A percentile compares a stretch with the other conserved stretches of the same genome.
Evolutionary conservation across 2,329 filamentous ascomycete genomes (phyloP).

Genomic region (Diplodia intermedia): DNA sequence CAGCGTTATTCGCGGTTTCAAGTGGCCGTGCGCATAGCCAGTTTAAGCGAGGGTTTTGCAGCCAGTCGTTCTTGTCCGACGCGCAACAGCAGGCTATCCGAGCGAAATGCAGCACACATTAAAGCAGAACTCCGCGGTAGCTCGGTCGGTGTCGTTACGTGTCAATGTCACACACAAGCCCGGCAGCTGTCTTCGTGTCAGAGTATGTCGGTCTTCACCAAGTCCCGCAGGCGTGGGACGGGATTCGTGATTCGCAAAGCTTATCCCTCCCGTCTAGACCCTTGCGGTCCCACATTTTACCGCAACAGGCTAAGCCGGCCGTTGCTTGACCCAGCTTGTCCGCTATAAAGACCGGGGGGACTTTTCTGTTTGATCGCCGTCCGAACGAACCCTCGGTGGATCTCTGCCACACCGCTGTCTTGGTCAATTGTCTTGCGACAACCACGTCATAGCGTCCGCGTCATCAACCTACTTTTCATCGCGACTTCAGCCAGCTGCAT

Average conservation of each 20-base stretch:
- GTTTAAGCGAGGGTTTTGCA: neutral
- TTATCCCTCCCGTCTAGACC: constrained; percentile 8
- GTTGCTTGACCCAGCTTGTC: constrained; percentile 20
- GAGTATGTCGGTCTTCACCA: neutral
- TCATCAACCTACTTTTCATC: neutral
- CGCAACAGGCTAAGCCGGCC: neutral
- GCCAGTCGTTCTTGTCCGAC: neutral
- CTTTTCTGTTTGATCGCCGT: constrained; percentile 8
- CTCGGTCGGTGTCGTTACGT: too few relatives aligned
- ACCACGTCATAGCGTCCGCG: neutral
- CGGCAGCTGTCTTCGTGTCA: neutral
- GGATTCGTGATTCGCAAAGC: neutral
- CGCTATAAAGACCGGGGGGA: constrained; percentile 16
- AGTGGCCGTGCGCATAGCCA: neutral
- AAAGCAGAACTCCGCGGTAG: neutral
- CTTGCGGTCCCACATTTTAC: constrained; percentile 8
- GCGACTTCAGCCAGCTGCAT: neutral
- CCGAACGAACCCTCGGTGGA: constrained; percentile 2
- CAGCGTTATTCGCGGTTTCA: neutral
- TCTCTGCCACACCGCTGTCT: constrained; percentile 7
- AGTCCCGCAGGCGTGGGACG: neutral
- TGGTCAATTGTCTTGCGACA: neutral
- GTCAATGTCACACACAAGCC: too few relatives aligned
- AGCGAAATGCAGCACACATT: neutral
- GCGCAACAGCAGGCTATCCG: too few relatives aligned